Evolutionary conservation across 164 flowering plant genomes (phyloP).

Genomic region (Tetracentron sinense): DNA sequence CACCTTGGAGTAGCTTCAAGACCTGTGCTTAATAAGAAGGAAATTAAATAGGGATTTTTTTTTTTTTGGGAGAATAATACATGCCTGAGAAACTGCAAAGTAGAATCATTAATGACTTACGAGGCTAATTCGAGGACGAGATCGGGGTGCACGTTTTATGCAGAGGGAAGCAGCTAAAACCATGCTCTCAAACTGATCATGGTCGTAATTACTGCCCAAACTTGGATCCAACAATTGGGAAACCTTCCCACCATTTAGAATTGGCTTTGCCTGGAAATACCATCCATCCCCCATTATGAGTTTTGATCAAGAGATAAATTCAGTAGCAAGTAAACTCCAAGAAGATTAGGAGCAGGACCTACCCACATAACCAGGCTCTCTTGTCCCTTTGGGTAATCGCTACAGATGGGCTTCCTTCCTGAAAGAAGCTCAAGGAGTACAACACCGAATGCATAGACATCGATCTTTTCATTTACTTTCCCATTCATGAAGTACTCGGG

Average conservation of each 20-base stretch:
- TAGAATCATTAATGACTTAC: slow-evolving; percentile 39
- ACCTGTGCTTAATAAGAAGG: slow-evolving; percentile 36
- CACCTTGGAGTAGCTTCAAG: slow-evolving; percentile 86
- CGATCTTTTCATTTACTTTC: slow-evolving; percentile 78
- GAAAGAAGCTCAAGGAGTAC: slow-evolving; percentile 95
- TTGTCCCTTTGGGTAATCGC: slow-evolving; percentile 70
- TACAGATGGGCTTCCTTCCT: slow-evolving; percentile 86
- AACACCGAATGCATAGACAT: slow-evolving; percentile 94
- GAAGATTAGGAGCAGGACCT: slow-evolving; percentile 23
- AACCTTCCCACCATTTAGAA: slow-evolving; percentile 53
- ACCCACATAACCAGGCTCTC: slow-evolving; percentile 98
- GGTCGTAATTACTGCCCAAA: slow-evolving; percentile 45
- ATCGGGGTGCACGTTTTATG: slow-evolving; percentile 58
- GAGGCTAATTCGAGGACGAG: slow-evolving; percentile 69
- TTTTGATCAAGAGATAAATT: slow-evolving; percentile 11
- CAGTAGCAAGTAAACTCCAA: neutral
- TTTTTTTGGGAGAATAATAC: neutral
- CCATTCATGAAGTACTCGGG: slow-evolving; percentile 98
- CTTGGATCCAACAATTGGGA: slow-evolving; percentile 57
- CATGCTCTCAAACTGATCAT: slow-evolving; percentile 73
- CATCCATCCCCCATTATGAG: slow-evolving; percentile 1
- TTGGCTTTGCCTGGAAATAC: slow-evolving; percentile 67
- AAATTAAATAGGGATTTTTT: neutral
- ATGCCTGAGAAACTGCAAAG: neutral
- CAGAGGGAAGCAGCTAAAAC: slow-evolving; percentile 80